These are phyloP conservation scores for Sindora glabra DNA, from an alignment of 306 rosid genomes.

Conservation along the genomic window DNA sequence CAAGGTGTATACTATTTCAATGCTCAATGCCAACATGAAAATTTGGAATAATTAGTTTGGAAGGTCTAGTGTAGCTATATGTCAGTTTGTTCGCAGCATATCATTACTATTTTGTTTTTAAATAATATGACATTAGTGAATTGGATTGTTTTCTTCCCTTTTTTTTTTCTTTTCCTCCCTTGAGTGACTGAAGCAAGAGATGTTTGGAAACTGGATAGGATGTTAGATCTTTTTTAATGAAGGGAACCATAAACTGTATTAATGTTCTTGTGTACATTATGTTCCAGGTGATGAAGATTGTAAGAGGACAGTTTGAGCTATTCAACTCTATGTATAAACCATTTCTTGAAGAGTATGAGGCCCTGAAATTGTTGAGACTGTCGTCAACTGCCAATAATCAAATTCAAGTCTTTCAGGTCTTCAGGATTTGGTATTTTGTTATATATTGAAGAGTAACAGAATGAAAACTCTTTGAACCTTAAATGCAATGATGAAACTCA, in stretches of 20 bases:
- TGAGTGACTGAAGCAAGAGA: neutral
- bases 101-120: no score
- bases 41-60: neutral
- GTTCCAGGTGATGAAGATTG: conserved; percentile 76
- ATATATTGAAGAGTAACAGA: neutral
- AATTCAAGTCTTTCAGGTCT: conserved; percentile 65
- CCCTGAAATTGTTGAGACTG: conserved; percentile 53
- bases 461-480: neutral
- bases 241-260: neutral
- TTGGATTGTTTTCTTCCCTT: neutral
- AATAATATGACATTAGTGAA: no score
- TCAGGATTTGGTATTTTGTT: neutral
- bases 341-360: conserved; percentile 61
- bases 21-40: neutral
- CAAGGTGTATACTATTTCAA: neutral
- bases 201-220: neutral
- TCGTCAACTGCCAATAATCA: conserved; percentile 29
- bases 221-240: conserved; percentile 8
- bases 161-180: neutral
- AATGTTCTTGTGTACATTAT: conserved; percentile 20
- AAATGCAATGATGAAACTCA: neutral
- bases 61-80: no score
- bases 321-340: conserved; percentile 74
- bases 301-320: conserved; percentile 60
- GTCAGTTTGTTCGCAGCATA: no score